These are phyloP conservation scores for Saksenaea vasiformis DNA, from an alignment of 371 early-diverging fungal species.

Conservation along the genomic window DNA sequence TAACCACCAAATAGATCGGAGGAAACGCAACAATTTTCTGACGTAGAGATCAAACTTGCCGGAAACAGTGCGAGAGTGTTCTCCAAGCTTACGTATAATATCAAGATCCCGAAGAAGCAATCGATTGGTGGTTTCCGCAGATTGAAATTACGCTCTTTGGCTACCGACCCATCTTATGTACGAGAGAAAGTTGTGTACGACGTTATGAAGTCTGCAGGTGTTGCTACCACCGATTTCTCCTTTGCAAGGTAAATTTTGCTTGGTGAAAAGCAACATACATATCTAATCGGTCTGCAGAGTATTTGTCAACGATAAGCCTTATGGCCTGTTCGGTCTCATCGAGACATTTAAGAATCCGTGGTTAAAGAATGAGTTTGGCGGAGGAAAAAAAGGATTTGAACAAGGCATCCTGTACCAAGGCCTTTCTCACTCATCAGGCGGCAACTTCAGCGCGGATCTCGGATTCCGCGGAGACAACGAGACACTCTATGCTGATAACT, in stretches of 20 bases:
- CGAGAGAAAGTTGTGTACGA: conserved; percentile 23
- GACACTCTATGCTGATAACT: conserved; percentile 15
- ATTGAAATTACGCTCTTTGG: conserved; percentile 18
- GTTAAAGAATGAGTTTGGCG: conserved; percentile 35
- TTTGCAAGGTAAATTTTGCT: background rate
- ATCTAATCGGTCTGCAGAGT: conserved; percentile 16
- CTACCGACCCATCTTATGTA: conserved; percentile 26
- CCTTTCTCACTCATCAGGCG: background rate
- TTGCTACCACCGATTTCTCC: conserved; percentile 15
- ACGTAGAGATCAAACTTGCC: conserved; percentile 9
- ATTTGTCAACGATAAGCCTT: conserved; percentile 32
- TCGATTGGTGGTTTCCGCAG: conserved; percentile 9
- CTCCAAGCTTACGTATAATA: conserved; percentile 20
- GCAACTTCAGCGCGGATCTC: conserved; percentile 21
- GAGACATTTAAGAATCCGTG: conserved; percentile 38
- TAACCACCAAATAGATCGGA: background rate
- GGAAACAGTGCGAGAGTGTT: conserved; percentile 16
- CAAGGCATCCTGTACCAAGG: conserved; percentile 41
- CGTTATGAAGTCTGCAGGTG: conserved; percentile 11
- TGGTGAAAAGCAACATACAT: background rate
- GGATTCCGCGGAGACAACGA: conserved; percentile 19
- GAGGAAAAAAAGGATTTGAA: conserved; percentile 28
- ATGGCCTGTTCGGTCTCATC: conserved; percentile 40
- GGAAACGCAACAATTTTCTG: background rate
- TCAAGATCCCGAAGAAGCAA: conserved; percentile 13